Base-by-base conservation (phyloP, 73 alveolate genomes). In the Stentor coeruleus region DNA sequence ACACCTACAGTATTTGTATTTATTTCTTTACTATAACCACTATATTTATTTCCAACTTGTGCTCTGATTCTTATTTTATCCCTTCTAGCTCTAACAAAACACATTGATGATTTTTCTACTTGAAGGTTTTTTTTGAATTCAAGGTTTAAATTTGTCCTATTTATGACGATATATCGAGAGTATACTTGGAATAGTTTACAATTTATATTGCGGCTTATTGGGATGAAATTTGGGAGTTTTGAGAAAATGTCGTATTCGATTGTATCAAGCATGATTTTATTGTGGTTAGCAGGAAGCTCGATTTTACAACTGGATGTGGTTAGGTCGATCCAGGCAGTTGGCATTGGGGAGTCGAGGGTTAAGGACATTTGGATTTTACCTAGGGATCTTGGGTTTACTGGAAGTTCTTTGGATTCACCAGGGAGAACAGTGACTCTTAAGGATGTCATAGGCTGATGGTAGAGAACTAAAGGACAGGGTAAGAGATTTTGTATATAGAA, bases 1-100 rank as follows among this genome's bases (percentile, higher is more conserved):
- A 66, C 15, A 1, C 79, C 79, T 26, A 66, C 37, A 20, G 79
- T 66, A 26, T 66, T 66, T 66, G 20, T 33, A 66, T 66, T 66
- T 11, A 66, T 11, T 26, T 31, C 79, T 11, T 33, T 66, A 33
- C 42, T 26, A 1, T 15, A 66, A 1, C 79, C 79, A 2, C 42
- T 66, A 37, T 40, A 66, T 66, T 66, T 20, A 26, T 33, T 40
- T 14, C 33, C 79, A 20, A 28, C 42, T 11, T 20, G 79, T 1
- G 37, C n/a, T 33, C 37, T 66, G 33, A 66, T 26, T 33, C 33
- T 66, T 26, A 66, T 66, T 66, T 66, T 66, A 26, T 66, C 37
- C 79, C 33, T 66, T 66, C 33, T 66, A 31, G 49, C 14, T 66
- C 40, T 14, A 66, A 66, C 20, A 66, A 66, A 66, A 26, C 79